Conservation (phyloP, 2,329 filamentous ascomycete species). For the Arthrinium puccinioides region DNA sequence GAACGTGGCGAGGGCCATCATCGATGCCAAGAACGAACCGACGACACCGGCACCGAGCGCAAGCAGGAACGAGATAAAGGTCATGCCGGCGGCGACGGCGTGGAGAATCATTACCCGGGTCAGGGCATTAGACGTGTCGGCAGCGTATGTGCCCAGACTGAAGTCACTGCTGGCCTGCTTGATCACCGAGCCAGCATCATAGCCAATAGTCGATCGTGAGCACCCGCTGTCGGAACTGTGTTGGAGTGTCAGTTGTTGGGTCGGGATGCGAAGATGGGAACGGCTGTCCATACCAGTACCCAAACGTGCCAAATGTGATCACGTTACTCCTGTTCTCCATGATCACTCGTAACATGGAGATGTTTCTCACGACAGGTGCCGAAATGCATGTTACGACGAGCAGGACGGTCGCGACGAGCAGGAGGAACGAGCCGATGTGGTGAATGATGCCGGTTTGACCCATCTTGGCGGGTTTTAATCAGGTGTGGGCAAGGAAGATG, state of each 20-base stretch:
- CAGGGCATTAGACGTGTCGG: conserved; percentile 35
- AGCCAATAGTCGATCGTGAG: conserved; percentile 43
- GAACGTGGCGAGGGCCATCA: conserved; percentile 41
- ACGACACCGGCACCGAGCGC: conserved; percentile 42
- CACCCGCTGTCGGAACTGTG: conserved; percentile 32
- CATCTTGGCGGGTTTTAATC: no score
- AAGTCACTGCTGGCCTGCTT: background rate
- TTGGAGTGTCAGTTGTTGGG: background rate
- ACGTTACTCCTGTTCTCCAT: conserved; percentile 30
- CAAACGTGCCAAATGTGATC: conserved; percentile 53
- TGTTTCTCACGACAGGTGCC: conserved; percentile 48
- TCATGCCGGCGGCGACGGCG: conserved; percentile 47
- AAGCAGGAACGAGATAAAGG: conserved; percentile 52
- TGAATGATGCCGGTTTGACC: conserved; percentile 30
- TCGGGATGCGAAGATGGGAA: background rate
- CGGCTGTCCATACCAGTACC: conserved; percentile 39
- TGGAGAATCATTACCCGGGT: conserved; percentile 56
- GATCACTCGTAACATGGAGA: conserved; percentile 46
- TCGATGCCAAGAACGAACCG: conserved; percentile 33
- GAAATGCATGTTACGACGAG: conserved; percentile 52
- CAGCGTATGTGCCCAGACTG: background rate
- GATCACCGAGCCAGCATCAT: conserved; percentile 35
- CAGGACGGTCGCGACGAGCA: conserved; percentile 47
- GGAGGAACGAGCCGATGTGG: conserved; percentile 50
- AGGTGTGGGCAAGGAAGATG: no score